Evolutionary conservation across 2,329 filamentous ascomycete genomes (phyloP).

Genomic region (Cladophialophora yegresii): DNA sequence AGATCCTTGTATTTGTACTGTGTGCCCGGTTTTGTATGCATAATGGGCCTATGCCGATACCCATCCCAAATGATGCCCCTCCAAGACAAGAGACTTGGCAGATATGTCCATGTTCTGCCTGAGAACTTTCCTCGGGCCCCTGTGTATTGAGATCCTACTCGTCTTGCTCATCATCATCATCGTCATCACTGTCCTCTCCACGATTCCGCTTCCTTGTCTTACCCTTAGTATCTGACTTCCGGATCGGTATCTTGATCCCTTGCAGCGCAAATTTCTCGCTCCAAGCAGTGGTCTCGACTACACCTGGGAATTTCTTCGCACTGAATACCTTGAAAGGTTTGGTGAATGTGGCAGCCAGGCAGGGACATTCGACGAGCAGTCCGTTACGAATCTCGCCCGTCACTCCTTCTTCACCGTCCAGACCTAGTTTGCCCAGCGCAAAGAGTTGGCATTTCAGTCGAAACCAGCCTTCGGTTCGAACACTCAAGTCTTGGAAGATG

Average conservation of each 20-base stretch:
- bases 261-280: slow-evolving; percentile 93
- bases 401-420: slow-evolving; percentile 16
- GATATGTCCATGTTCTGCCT: neutral
- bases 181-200: slow-evolving; percentile 32
- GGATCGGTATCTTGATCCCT: slow-evolving; percentile 94
- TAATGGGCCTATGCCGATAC: neutral
- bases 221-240: slow-evolving; percentile 67
- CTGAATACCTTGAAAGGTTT: slow-evolving; percentile 91
- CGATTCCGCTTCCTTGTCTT: slow-evolving; percentile 46
- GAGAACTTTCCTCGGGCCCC: neutral
- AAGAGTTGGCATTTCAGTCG: slow-evolving; percentile 81
- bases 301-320: slow-evolving; percentile 96
- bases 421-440: slow-evolving; percentile 65
- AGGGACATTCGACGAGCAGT: slow-evolving; percentile 50
- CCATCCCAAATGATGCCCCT: neutral
- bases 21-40: neutral
- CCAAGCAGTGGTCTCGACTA: slow-evolving; percentile 86
- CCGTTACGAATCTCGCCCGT: slow-evolving; percentile 4
- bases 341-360: slow-evolving; percentile 83
- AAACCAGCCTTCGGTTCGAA: slow-evolving; percentile 88
- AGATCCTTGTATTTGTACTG: neutral
- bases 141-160: neutral
- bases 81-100: neutral
- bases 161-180: slow-evolving; percentile 10
- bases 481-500: slow-evolving; percentile 90